These are phyloP conservation scores for Parietichytrium sp. DNA, from an alignment of 108 stramenopile genomes.

Conservation along the genomic window DNA sequence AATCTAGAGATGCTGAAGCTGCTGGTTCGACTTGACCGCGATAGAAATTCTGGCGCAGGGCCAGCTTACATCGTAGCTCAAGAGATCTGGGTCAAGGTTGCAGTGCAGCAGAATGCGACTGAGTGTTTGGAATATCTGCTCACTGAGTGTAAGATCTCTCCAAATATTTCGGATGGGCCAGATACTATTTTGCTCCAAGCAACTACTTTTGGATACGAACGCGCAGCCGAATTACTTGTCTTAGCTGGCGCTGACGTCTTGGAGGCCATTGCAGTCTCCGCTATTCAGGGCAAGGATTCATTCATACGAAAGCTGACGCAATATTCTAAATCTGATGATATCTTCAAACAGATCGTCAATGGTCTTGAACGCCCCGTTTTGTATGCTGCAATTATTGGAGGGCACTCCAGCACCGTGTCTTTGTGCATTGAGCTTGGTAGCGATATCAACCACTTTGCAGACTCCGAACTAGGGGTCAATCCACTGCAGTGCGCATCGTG, in stretches of 20 bases:
- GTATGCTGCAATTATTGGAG: neutral
- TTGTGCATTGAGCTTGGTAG: neutral
- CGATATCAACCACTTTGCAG: neutral
- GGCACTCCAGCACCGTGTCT: neutral
- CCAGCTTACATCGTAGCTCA: too few species aligned
- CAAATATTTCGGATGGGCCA: neutral
- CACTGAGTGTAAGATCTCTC: neutral
- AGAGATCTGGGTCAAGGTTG: neutral
- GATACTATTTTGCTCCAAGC: neutral
- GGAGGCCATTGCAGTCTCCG: constrained; percentile 10
- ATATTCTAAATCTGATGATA: neutral
- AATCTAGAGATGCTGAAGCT: too few species aligned
- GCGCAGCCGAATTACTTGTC: neutral
- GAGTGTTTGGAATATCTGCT: neutral
- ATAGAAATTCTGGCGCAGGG: too few species aligned
- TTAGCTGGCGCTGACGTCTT: neutral
- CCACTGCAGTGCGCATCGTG: neutral
- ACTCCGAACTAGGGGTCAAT: neutral
- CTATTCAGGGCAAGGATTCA: neutral
- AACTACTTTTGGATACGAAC: neutral
- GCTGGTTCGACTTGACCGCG: too few species aligned
- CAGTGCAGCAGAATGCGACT: neutral
- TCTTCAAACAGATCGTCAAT: neutral
- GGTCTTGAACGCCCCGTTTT: neutral
- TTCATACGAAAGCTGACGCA: neutral